phyloP scores from a whole-genome alignment of 805 yeast genomes.

The Wickerhamomyces ciferrii region DNA sequence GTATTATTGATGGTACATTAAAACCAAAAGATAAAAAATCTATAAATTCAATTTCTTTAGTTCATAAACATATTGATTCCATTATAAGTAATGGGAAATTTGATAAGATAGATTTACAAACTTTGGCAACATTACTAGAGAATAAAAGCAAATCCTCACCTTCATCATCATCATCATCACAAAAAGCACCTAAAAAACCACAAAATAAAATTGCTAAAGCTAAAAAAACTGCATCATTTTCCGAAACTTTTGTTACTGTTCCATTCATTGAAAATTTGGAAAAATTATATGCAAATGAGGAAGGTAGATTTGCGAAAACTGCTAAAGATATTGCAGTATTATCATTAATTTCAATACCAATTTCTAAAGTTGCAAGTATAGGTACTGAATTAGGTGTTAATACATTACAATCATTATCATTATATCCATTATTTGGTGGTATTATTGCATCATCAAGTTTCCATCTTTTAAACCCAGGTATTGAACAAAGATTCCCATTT shows the following conservation, averaged over 20 bases:
- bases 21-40: conserved; percentile 24
- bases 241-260: conserved; percentile 46
- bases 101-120: conserved; percentile 13
- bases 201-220: background rate
- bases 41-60: conserved; percentile 26
- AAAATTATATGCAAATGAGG: conserved; percentile 50
- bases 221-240: conserved; percentile 28
- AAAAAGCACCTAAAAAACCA: conserved; percentile 1
- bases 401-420: conserved; percentile 33
- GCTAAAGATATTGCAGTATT: conserved; percentile 47
- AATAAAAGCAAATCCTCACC: conserved; percentile 1
- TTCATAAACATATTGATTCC: conserved; percentile 50
- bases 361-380: conserved; percentile 23
- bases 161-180: background rate
- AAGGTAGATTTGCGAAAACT: conserved; percentile 40
- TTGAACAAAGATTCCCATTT: conserved; percentile 46
- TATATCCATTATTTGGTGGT: conserved; percentile 52
- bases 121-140: conserved; percentile 9
- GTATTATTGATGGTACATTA: conserved; percentile 47
- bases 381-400: conserved; percentile 41
- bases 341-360: conserved; percentile 31
- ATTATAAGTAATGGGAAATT: conserved; percentile 29
- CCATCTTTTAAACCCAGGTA: conserved; percentile 41
- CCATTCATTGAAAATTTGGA: conserved; percentile 61
- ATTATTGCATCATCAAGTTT: conserved; percentile 45